phyloP scores from a whole-genome alignment of 2,329 filamentous ascomycete species.

The Aspergillus versicolor region DNA sequence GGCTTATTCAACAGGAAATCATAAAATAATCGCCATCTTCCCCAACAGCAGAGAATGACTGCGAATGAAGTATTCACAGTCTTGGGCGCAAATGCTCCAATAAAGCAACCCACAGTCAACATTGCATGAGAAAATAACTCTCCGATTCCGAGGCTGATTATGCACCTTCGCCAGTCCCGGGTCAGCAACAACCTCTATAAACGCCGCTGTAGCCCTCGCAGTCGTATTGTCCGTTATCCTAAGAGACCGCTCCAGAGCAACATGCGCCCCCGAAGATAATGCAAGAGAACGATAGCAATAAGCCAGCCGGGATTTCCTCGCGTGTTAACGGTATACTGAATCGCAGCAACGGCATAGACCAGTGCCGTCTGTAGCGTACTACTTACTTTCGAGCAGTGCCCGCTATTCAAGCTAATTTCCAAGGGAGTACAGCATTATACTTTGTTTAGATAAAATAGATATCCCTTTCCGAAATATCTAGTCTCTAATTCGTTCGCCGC shows the following conservation, averaged over 20 bases:
- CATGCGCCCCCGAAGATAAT: slow-evolving; percentile 58
- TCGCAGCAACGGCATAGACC: slow-evolving; percentile 44
- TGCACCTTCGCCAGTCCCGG: slow-evolving; percentile 17
- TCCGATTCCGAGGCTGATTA: not conserved
- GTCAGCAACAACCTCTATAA: slow-evolving; percentile 61
- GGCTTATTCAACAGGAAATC: too few relatives aligned
- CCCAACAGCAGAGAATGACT: too few relatives aligned
- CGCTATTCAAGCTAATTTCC: too few relatives aligned
- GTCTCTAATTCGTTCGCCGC: too few relatives aligned
- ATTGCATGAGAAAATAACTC: not conserved
- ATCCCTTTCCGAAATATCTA: too few relatives aligned
- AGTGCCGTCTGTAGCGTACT: slow-evolving; percentile 56
- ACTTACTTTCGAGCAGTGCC: slow-evolving; percentile 38
- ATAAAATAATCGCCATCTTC: too few relatives aligned
- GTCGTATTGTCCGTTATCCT: slow-evolving; percentile 62
- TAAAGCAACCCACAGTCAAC: not conserved
- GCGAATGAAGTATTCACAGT: too few relatives aligned
- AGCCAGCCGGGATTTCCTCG: not conserved
- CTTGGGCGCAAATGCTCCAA: not conserved
- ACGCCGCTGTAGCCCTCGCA: slow-evolving; percentile 64
- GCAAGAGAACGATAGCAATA: slow-evolving; percentile 53
- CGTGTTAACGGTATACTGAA: not conserved
- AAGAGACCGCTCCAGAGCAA: slow-evolving; percentile 57
- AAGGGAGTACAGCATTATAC: too few relatives aligned
- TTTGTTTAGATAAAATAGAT: too few relatives aligned